Evolutionary conservation across 2,329 filamentous ascomycete genomes (phyloP).

Genomic region (Dryadomyces sulphureus): DNA sequence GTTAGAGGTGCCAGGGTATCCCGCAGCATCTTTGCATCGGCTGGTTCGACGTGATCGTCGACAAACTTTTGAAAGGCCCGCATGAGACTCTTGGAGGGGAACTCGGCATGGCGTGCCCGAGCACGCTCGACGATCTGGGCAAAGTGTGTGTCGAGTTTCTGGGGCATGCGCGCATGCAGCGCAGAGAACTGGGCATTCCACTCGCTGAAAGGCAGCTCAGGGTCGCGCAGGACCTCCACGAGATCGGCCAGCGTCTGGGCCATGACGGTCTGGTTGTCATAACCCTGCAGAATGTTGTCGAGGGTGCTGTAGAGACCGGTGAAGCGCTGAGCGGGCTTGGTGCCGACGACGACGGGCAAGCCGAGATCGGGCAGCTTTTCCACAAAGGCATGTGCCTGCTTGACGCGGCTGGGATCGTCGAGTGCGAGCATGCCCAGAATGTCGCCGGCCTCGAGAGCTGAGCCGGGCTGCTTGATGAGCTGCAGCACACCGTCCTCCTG

Average conservation of each 20-base stretch:
- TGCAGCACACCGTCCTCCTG: constrained; percentile 94
- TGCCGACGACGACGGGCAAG: constrained; percentile 72
- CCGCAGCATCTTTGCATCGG: constrained; percentile 61
- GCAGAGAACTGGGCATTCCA: constrained; percentile 94
- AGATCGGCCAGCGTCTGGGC: constrained; percentile 70
- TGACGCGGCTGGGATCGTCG: constrained; percentile 89
- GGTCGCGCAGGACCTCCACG: constrained; percentile 76
- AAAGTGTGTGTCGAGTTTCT: constrained; percentile 74
- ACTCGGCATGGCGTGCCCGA: constrained; percentile 64
- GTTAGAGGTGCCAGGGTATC: constrained; percentile 59
- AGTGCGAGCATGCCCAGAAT: constrained; percentile 94
- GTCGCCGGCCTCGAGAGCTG: constrained; percentile 94
- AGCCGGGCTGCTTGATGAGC: constrained; percentile 96
- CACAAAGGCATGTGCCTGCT: constrained; percentile 88
- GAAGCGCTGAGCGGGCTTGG: constrained; percentile 84
- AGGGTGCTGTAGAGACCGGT: constrained; percentile 62
- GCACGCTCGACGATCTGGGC: constrained; percentile 76
- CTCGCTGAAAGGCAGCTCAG: constrained; percentile 87
- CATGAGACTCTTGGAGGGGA: constrained; percentile 75
- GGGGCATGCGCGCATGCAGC: constrained; percentile 92
- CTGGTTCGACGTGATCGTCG: constrained; percentile 64
- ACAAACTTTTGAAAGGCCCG: constrained; percentile 81
- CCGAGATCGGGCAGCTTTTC: constrained; percentile 81
- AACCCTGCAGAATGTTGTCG: constrained; percentile 78
- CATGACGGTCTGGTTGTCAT: constrained; percentile 98